A percentile compares a stretch with the other conserved stretches of the same genome.
Conservation (phyloP, 768 basidiomycete species). For the Suillus clintonianus region DNA sequence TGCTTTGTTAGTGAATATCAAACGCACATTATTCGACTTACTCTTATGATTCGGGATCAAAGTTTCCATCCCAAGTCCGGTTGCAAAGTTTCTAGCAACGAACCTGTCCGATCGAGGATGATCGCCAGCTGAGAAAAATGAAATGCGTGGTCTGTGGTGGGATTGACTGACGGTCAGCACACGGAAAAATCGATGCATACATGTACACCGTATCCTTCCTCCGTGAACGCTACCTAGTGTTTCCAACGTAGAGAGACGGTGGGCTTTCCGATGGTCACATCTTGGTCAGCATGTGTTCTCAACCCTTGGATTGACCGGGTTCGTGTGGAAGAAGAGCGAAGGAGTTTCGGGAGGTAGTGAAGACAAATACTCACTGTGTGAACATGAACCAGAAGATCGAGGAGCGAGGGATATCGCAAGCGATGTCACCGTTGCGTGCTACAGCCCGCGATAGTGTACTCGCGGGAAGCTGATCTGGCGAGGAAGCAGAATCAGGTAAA, state of each 20-base stretch:
- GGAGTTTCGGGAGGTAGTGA: too few relatives aligned
- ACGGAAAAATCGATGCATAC: slow-evolving; percentile 2
- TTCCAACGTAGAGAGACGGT: slow-evolving; percentile 56
- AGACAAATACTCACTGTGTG: too few relatives aligned
- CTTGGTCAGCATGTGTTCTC: too few relatives aligned
- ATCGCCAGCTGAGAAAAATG: slow-evolving; percentile 82
- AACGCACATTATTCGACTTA: slow-evolving; percentile 32
- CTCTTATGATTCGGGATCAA: slow-evolving; percentile 54
- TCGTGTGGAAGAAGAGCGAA: too few relatives aligned
- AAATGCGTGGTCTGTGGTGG: slow-evolving; percentile 72
- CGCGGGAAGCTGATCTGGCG: too few relatives aligned
- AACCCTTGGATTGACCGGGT: too few relatives aligned
- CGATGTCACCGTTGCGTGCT: too few relatives aligned
- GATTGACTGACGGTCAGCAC: slow-evolving; percentile 33
- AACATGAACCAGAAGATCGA: too few relatives aligned
- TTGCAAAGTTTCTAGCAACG: slow-evolving; percentile 71
- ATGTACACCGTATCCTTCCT: slow-evolving; percentile 56
- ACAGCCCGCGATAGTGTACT: too few relatives aligned
- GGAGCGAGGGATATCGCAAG: too few relatives aligned
- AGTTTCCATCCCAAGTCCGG: slow-evolving; percentile 53
- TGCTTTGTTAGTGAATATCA: slow-evolving; percentile 10
- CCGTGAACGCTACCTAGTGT: slow-evolving; percentile 53
- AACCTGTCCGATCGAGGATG: slow-evolving; percentile 66
- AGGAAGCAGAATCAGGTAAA: too few relatives aligned
- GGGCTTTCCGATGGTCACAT: too few relatives aligned